Evolutionary conservation across 306 rosid species (phyloP), one percentile per base, ranked within the genome.

Genomic region (Prunus mira): DNA sequence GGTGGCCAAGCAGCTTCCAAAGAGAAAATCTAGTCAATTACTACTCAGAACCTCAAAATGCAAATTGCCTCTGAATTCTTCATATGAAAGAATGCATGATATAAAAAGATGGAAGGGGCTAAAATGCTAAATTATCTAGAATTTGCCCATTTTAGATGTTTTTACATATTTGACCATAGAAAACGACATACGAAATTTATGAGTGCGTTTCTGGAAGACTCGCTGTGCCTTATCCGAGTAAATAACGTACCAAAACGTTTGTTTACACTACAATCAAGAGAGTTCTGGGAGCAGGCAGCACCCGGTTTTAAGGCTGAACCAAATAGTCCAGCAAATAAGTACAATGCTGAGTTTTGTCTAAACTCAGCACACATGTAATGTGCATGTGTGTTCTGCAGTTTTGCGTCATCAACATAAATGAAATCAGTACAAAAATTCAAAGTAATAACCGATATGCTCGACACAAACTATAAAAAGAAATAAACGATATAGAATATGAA

Each of bases 61-160:
- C 52, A 20, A 63, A 64, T 63, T 27, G 14, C 71, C 34, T 51
- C 60, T 75, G 71, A 75, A 24, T 64, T 32, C 79, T 64, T 65
- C 19, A 12, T 24, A 5, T 15, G 56, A 65, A 17, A 66, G 46
- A 76, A 38, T 15, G 28, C 43, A 34, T 46, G 65, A 14, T 38
- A 66, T n/a, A 25, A 65, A 55, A 65, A 25, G n/a, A 38, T 32
- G 9, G 12, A 34, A 52, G 51, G 64, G 64, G 22, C 52, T 34
- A 51, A 3, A 24, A 32, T 41, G 34, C 52, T 57, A 30, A 49
- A 11, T 10, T 24, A 20, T 66, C 8, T 7, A 41, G 25, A 61
- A 14, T 3, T 72, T 38, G 15, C 54, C 18, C 43, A 57, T 41
- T 57, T 72, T 13, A 52, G 38, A 34, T 13, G 3, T n/a, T 62